Evolutionary conservation across 1,284 basidiomycete species (phyloP), one percentile per base, ranked within the genome.

Genomic region (Irpex rosettiformis): DNA sequence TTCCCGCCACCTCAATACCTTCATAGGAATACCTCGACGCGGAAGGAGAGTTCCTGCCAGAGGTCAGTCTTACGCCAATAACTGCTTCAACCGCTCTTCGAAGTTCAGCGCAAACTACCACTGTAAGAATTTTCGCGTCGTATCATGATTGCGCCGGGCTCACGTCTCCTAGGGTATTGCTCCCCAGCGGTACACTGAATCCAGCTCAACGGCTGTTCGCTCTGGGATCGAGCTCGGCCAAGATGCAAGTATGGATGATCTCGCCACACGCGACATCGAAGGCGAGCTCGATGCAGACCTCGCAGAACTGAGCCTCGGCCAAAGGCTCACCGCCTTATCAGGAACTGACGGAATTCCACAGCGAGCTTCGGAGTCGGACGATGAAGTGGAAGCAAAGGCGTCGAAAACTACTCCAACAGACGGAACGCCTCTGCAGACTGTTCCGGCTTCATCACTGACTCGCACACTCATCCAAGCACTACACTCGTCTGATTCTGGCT

Each of bases 401-500:
- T 61, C 72, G 43, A 67, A 69, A 18, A 60, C 63, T 62, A 59
- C 64, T 5, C 66, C 69, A 68, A 65, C 66, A 61, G 72, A 73
- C 57, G 69, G 69, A 33, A 72, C 77, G 25, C 61, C 70, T 13
- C 58, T 69, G 47, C 66, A 74, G n/a, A 75, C 85, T 21, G 83
- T 92, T 42, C 93, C 93, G 48, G 88, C 93, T 1, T 88, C 90
- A 61, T 97, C 96, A 1, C 83, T 99, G 56, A 94, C 96, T 24
- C 89, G 95, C 55, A 96, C 96, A 13, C 82, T 99, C 52, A 93
- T 96, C 54, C 97, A 99, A 75, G 96, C 97, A 0, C 77, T 99
- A 51, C 96, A 99, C 72, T 98, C 96, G 2, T 91, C 91, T 21
- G 97, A 99, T 77, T 84, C 89, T 0, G 85, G 88, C 4, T 77